phyloP scores from a whole-genome alignment of 495 filamentous ascomycete species.

The Tuber indicum region DNA sequence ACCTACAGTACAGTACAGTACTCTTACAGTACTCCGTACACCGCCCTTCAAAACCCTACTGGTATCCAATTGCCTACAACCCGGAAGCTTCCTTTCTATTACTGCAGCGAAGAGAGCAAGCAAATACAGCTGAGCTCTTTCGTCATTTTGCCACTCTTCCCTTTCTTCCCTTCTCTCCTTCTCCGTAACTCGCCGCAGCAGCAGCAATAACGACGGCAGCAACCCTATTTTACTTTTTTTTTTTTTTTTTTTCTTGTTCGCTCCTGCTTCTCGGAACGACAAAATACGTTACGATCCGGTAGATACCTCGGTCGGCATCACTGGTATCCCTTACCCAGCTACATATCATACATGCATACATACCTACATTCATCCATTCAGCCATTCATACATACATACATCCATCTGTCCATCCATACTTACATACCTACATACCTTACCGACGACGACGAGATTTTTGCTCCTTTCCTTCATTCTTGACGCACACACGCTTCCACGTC shows the following conservation, averaged over 20 bases:
- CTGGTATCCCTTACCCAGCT: neutral
- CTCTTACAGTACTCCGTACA: neutral
- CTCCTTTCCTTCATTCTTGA: neutral
- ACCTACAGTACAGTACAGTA: too few relatives aligned
- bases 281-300: neutral
- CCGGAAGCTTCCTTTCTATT: neutral
- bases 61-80: neutral
- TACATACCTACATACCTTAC: neutral
- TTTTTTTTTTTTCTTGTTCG: neutral
- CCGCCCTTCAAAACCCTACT: neutral
- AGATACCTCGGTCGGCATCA: neutral
- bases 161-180: neutral
- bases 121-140: neutral
- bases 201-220: neutral
- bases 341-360: neutral
- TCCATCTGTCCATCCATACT: neutral
- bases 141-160: neutral
- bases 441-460: neutral
- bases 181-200: neutral
- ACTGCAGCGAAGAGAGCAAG: neutral
- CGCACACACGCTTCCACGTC: neutral
- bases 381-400: too few relatives aligned
- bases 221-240: neutral
- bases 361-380: neutral
- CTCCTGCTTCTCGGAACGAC: conserved; percentile 1